Base-by-base conservation (phyloP, 768 basidiomycete genomes). In the Butyriboletus loyo region DNA sequence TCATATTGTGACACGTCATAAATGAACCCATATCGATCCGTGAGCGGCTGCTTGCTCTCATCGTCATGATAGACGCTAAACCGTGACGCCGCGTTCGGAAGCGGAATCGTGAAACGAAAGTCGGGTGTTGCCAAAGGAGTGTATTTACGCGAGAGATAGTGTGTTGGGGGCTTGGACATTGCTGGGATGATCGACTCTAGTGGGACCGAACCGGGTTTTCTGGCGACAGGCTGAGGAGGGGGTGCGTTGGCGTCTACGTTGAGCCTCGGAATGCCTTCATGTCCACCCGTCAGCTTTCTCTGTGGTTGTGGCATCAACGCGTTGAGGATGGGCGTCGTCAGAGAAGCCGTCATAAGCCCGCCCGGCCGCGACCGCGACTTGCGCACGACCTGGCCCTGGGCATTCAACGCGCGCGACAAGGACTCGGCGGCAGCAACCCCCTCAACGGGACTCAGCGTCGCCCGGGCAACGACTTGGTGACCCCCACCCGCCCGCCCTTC, bases 1-100 rank as follows among this genome's bases (percentile, higher is more conserved):
- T 95, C 92, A 60, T 92, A 91, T 59, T 84, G 79, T 3, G 85
- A 82, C 1, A 92, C 80, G 58, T 93, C 91, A 53, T 94, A 94
- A 68, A 94, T 86, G 73, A 95, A 95, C 0, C 93, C 93, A 61
- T 86, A 95, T 6, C 91, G 84, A 55, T 95, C 93, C 19, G 91
- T 92, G 51, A 93, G 72, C 4, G 82, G 82, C 43, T 81, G 75
- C 46, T 79, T 77, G 51, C 71, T 77, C 57, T 77, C 75, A 32
- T 82, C 80, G 40, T 77, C 76, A 19, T 75, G 75, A 45, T 80
- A 75, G 19, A 77, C 69, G 17, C 71, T 76, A 58, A 80, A 82
- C 36, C 77, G 75, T 41, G 83, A 81, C 0, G 84, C 81, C 7
- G 82, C 74, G 53, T 81, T 78, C 0, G 77, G 64, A 61, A 69